These are phyloP conservation scores for Auxenochlorella pyrenoidosa DNA, from an alignment of 139 green algal species.

Conservation along the genomic window DNA sequence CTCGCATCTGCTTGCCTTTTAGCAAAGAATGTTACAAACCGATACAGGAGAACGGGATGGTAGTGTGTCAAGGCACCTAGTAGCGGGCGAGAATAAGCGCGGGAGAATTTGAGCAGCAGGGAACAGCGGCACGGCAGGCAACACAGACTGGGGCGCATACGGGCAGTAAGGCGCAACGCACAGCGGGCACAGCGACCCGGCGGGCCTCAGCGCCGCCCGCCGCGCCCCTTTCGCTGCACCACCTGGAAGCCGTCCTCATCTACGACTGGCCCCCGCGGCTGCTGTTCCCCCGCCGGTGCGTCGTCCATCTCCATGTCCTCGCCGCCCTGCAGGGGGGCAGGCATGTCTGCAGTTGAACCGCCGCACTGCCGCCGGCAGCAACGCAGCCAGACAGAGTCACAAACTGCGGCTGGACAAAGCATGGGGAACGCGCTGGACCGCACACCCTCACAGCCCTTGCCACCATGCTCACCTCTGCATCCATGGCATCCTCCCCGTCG, in stretches of 20 bases:
- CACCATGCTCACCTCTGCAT: background rate
- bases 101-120: background rate
- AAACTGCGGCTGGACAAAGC: too few relatives aligned
- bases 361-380: too few relatives aligned
- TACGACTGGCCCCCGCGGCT: constrained; percentile 29
- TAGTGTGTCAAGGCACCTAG: background rate
- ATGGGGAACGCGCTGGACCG: too few relatives aligned
- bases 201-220: constrained; percentile 2
- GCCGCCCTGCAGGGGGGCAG: constrained; percentile 11
- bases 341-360: too few relatives aligned
- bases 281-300: background rate
- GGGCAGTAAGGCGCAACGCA: background rate
- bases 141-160: background rate
- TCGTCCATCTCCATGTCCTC: constrained; percentile 49
- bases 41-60: background rate
- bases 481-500: constrained; percentile 33
- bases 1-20: background rate
- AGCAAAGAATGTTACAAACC: background rate
- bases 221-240: constrained; percentile 42
- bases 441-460: too few relatives aligned
- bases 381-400: too few relatives aligned
- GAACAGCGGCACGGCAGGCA: background rate
- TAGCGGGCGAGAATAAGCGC: background rate
- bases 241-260: constrained; percentile 57
- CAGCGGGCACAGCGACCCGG: background rate